Conservation (phyloP, 441 rosid genomes). For the Croton setiger region DNA sequence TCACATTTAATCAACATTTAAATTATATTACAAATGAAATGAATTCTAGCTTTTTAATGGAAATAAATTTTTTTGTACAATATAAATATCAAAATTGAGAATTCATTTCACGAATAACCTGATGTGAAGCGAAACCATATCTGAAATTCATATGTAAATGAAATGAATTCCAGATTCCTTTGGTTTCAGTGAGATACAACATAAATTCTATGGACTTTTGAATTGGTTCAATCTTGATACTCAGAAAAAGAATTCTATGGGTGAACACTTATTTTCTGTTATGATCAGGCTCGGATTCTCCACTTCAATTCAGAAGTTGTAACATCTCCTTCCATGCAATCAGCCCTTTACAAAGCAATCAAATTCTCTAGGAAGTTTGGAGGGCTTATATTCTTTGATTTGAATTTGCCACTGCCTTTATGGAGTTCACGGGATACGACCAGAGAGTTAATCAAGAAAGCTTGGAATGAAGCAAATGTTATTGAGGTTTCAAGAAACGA, state of each 20-base stretch:
- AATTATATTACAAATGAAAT: too few relatives aligned
- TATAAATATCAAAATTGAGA: neutral
- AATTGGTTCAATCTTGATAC: neutral
- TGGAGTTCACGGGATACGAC: slow-evolving; percentile 82
- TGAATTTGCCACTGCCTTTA: slow-evolving; percentile 70
- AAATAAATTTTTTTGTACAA: neutral
- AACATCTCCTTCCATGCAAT: slow-evolving; percentile 51
- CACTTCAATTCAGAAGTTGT: slow-evolving; percentile 83
- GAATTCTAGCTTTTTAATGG: too few relatives aligned
- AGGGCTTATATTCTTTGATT: slow-evolving; percentile 72
- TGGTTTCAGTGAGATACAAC: neutral
- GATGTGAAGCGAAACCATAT: neutral
- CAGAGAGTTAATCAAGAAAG: slow-evolving; percentile 52
- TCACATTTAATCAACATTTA: neutral
- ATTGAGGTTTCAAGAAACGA: slow-evolving; percentile 83
- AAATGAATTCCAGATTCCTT: neutral
- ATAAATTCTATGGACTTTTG: neutral
- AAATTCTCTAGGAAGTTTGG: slow-evolving; percentile 72
- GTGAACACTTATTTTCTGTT: slow-evolving; percentile 13
- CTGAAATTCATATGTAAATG: neutral
- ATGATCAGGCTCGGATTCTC: slow-evolving; percentile 70
- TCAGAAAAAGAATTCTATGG: slow-evolving; percentile 8
- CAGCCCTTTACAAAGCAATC: slow-evolving; percentile 59
- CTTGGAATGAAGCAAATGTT: slow-evolving; percentile 67
- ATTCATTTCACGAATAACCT: too few relatives aligned